These are phyloP conservation scores for Clarireedia monteithiana DNA, from an alignment of 2,329 filamentous ascomycete genomes.

Conservation along the genomic window DNA sequence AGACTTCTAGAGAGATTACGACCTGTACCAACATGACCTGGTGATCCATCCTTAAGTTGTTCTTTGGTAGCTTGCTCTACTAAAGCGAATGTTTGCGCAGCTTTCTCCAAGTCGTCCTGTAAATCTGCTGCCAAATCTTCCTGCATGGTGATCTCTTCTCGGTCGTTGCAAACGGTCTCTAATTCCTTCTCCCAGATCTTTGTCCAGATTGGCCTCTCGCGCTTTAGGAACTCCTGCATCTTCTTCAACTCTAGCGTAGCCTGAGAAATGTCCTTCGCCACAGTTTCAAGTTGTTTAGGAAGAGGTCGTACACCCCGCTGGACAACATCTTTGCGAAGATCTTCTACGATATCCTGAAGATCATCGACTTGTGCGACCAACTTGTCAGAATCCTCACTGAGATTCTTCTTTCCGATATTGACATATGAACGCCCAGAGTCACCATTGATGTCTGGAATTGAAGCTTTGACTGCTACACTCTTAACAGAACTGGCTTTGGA, in stretches of 20 bases:
- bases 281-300: constrained; percentile 80
- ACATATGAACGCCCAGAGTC: constrained; percentile 83
- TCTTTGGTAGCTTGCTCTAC: constrained; percentile 98
- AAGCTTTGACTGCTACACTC: constrained; percentile 60
- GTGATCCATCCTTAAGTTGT: constrained; percentile 71
- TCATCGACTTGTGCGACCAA: constrained; percentile 92
- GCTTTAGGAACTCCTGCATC: constrained; percentile 84
- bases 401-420: constrained; percentile 74
- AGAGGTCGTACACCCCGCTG: constrained; percentile 83
- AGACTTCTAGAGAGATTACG: constrained; percentile 49
- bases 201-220: constrained; percentile 94
- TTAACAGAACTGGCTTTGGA: constrained; percentile 78
- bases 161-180: constrained; percentile 90
- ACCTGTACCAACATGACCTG: constrained; percentile 42
- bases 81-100: constrained; percentile 83
- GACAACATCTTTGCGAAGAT: constrained; percentile 95
- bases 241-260: constrained; percentile 84
- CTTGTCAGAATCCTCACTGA: constrained; percentile 80
- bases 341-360: constrained; percentile 93
- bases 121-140: constrained; percentile 91
- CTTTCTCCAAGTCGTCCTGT: constrained; percentile 91
- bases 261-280: constrained; percentile 77
- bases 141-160: constrained; percentile 90
- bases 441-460: constrained; percentile 63
- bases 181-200: constrained; percentile 99